Evolutionary conservation across 257 asterid species (phyloP).

Genomic region (Striga asiatica): DNA sequence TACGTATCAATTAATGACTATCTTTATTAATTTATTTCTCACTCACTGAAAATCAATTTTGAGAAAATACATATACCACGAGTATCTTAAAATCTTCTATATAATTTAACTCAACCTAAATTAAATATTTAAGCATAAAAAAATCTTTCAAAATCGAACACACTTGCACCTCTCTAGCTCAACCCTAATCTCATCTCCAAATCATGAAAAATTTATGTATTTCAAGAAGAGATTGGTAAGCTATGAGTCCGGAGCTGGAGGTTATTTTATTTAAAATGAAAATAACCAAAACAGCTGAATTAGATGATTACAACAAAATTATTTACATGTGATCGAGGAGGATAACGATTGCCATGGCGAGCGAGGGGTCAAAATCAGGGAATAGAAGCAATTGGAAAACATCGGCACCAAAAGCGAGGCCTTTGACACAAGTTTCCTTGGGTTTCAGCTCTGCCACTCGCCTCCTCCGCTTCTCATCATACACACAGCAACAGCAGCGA

Average conservation of each 20-base stretch:
- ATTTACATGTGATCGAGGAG: constrained; percentile 66
- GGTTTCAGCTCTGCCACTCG: constrained; percentile 53
- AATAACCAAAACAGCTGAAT: neutral
- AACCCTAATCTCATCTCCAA: no score
- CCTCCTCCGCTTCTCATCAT: constrained; percentile 39
- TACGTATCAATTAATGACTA: no score
- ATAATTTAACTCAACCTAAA: no score
- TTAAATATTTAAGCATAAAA: no score
- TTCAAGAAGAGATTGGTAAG: no score
- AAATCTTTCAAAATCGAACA: no score
- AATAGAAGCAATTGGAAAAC: constrained; percentile 44
- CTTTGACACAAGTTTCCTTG: constrained; percentile 50
- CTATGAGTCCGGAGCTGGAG: neutral
- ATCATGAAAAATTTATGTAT: no score
- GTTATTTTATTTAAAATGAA: constrained; percentile 21
- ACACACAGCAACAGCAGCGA: constrained; percentile 38
- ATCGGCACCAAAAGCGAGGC: constrained; percentile 45
- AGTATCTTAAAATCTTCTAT: no score
- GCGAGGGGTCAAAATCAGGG: constrained; percentile 33
- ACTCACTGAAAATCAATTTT: no score
- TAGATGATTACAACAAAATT: neutral
- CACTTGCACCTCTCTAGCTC: no score
- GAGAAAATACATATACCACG: no score
- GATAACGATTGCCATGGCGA: constrained; percentile 58
- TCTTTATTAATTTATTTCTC: no score